phyloP scores from a whole-genome alignment of 2,329 filamentous ascomycete genomes.

The Aspergillus sp. region DNA sequence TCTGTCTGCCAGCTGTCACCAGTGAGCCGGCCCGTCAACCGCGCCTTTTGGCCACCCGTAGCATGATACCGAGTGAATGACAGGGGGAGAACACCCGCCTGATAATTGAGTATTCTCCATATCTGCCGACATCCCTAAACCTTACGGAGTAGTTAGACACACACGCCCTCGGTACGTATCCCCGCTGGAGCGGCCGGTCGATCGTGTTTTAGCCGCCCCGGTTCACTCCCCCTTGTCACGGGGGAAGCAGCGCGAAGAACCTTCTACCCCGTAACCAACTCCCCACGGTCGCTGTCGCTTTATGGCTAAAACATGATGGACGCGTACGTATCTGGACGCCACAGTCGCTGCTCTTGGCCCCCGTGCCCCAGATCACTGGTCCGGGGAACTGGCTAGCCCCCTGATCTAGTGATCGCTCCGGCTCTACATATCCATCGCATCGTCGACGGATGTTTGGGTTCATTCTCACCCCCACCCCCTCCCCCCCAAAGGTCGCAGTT shows the following conservation, averaged over 20 bases:
- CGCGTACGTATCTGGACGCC: not conserved
- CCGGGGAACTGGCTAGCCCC: constrained; percentile 16
- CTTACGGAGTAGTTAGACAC: too few relatives aligned
- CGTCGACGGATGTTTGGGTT: not conserved
- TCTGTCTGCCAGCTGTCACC: constrained; percentile 17
- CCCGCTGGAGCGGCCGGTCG: not conserved
- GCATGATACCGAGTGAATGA: too few relatives aligned
- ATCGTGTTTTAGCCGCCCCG: constrained; percentile 2
- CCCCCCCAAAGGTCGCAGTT: too few relatives aligned
- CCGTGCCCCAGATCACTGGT: constrained; percentile 15
- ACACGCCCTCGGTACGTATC: too few relatives aligned
- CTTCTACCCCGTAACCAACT: too few relatives aligned
- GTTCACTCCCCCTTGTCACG: not conserved
- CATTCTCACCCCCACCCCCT: too few relatives aligned
- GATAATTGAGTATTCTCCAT: not conserved
- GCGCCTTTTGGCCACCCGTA: not conserved
- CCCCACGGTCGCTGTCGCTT: too few relatives aligned
- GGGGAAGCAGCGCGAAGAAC: too few relatives aligned
- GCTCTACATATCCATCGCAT: not conserved
- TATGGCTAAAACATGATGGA: too few relatives aligned
- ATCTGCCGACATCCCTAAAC: too few relatives aligned
- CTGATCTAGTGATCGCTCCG: constrained; percentile 12
- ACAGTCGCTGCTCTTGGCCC: constrained; percentile 11
- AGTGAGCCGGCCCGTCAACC: constrained; percentile 3
- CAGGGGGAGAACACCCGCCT: too few relatives aligned